Evolutionary conservation across 306 rosid species (phyloP).

Genomic region (Cicer yamashitae): DNA sequence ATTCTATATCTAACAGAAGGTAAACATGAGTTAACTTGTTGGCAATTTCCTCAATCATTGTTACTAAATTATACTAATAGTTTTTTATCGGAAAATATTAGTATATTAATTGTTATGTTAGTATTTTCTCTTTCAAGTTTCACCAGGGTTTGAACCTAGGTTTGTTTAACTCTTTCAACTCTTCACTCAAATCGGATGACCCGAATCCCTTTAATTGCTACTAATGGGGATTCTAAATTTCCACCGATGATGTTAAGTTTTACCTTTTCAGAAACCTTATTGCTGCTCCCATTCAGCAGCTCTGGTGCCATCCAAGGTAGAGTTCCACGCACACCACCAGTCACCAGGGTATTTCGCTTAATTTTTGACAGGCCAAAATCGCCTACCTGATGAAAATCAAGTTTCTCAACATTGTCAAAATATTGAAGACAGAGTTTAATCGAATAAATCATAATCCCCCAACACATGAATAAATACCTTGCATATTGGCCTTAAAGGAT

Average conservation of each 20-base stretch:
- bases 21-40: not conserved
- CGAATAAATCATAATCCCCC: slow-evolving; percentile 16
- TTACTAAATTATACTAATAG: too few species aligned
- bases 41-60: too few species aligned
- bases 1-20: slow-evolving; percentile 10
- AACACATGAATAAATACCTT: slow-evolving; percentile 59
- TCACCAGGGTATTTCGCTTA: slow-evolving; percentile 80
- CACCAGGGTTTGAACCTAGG: too few species aligned
- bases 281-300: slow-evolving; percentile 82
- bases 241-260: not conserved
- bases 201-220: not conserved
- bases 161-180: too few species aligned
- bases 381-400: slow-evolving; percentile 64
- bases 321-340: slow-evolving; percentile 93
- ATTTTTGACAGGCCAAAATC: slow-evolving; percentile 95
- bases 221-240: slow-evolving; percentile 14
- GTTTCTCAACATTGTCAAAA: slow-evolving; percentile 32
- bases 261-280: slow-evolving; percentile 94
- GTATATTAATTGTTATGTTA: too few species aligned
- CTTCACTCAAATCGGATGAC: not conserved
- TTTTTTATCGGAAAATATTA: too few species aligned
- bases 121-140: too few species aligned
- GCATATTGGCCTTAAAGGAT: slow-evolving; percentile 86
- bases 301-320: slow-evolving; percentile 99
- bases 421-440: slow-evolving; percentile 6